Base-by-base conservation (phyloP, 2,329 filamentous ascomycete species). In the Xylariaceae sp. region DNA sequence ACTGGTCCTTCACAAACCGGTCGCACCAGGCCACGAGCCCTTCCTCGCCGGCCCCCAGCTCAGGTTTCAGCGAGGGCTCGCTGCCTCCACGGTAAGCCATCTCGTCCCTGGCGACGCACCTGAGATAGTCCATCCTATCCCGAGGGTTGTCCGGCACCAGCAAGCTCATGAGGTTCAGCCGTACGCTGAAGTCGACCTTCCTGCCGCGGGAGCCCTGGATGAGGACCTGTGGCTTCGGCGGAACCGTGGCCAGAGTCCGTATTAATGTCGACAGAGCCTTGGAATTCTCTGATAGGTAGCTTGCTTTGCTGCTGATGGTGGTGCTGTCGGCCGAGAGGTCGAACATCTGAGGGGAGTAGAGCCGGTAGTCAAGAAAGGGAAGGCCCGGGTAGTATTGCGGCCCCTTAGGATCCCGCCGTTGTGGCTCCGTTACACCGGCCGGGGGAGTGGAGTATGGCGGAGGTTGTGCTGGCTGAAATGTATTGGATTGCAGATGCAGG, bases 141-240 rank as follows among this genome's bases (percentile, higher is more conserved):
- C 52, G 54, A 6, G 63, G 54, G 38, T 70, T 64, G 2, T 72
- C 67, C 0, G 72, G 65, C 2, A 76, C 63, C 4, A 78, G 61
- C 9, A 77, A 59, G 33, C 58, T 63, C 69, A 78, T 72, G 13
- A 76, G 59, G 52, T 78, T 78, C 29, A 77, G 58, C 50, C 67
- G 70, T 42, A 78, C 55, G 40, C 69, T 64, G 48, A 78, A 78
- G 54, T 77, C 73, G 21, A 70, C 50, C 45, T 52, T 59, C 41
- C 58, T 54, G n/a, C 62, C 60, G 19, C 67, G 65, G 21, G 58
- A 66, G 31, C 74, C 74, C 3, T 60, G 60, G 36, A 78, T 65
- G 37, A 68, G 63, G 15, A 78, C 64, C 44, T 70, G 64, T 0
- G 70, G 73, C 51, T 78, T 78, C 5, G 74, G 74, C 14, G 74